Conservation (phyloP, 192 early-diverging fungal genomes). For the Backusella australiensis region DNA sequence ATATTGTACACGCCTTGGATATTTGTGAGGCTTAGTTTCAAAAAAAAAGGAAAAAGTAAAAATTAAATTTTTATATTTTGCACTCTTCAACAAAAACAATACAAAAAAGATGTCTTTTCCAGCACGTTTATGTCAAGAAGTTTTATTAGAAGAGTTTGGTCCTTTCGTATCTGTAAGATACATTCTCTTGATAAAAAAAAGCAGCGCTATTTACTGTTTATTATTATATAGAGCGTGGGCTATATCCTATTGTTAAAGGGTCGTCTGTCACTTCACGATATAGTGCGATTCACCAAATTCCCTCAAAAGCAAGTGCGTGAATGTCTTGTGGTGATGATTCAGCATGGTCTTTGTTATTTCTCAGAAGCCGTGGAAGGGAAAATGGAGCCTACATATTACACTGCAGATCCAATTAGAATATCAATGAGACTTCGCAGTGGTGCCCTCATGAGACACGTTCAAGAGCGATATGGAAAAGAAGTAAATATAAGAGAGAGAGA, state of each 20-base stretch:
- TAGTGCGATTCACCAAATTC: conserved; percentile 52
- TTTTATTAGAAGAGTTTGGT: conserved; percentile 79
- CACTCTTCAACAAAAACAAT: neutral
- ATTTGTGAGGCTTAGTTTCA: neutral
- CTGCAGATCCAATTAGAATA: conserved; percentile 50
- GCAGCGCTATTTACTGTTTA: neutral
- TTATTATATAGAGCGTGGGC: conserved; percentile 53
- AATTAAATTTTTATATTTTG: neutral
- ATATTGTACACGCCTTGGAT: too few species aligned
- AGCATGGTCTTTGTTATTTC: conserved; percentile 78
- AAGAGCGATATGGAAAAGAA: conserved; percentile 57
- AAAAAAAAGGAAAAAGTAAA: neutral
- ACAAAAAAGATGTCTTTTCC: conserved; percentile 19
- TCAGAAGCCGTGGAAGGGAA: conserved; percentile 59
- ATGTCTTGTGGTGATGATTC: conserved; percentile 78
- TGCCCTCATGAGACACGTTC: conserved; percentile 49
- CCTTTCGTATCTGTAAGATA: conserved; percentile 63
- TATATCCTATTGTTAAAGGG: conserved; percentile 61
- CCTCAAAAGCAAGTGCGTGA: conserved; percentile 60
- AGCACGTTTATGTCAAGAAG: conserved; percentile 38
- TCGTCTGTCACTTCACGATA: conserved; percentile 55
- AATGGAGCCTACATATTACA: conserved; percentile 70
- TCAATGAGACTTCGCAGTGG: conserved; percentile 58
- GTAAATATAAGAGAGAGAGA: conserved; percentile 19
- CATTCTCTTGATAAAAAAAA: too few species aligned